phyloP scores from a whole-genome alignment of 192 early-diverging fungal genomes.

The Kappamyces sp. region DNA sequence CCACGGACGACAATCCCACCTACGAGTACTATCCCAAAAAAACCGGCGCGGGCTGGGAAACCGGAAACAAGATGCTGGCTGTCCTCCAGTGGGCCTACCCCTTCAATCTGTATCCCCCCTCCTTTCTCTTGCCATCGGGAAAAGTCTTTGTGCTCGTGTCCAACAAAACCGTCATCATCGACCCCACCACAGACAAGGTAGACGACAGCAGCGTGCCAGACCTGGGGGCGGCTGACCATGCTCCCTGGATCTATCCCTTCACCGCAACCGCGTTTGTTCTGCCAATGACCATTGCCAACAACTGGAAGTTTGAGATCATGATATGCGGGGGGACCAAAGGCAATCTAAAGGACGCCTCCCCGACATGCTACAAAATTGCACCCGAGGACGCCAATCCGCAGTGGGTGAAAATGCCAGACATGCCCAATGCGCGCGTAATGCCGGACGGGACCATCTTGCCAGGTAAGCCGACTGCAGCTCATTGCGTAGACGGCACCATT shows the following conservation, averaged over 20 bases:
- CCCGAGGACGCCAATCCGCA: constrained; percentile 20
- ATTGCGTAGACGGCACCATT: constrained; percentile 28
- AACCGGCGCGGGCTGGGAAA: no score
- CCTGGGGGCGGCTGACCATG: constrained; percentile 12
- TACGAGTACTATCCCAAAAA: constrained; percentile 36
- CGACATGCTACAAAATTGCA: constrained; percentile 15
- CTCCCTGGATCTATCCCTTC: constrained; percentile 30
- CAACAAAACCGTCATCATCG: constrained; percentile 7
- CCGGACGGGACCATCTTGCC: constrained; percentile 28
- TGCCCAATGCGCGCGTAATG: constrained; percentile 29
- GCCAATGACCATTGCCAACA: constrained; percentile 24
- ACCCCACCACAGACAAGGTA: neutral
- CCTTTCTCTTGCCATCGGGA: constrained; percentile 29
- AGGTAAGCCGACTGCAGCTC: constrained; percentile 12
- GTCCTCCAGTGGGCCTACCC: constrained; percentile 23
- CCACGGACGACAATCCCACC: constrained; percentile 27
- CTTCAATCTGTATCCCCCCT: constrained; percentile 21
- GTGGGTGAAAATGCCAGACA: constrained; percentile 16
- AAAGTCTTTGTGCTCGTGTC: constrained; percentile 34
- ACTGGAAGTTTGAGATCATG: constrained; percentile 14
- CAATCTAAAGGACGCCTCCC: constrained; percentile 6
- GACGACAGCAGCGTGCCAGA: constrained; percentile 14
- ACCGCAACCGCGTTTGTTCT: constrained; percentile 26
- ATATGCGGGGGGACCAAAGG: constrained; percentile 31
- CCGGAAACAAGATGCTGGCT: constrained; percentile 2